phyloP scores from a whole-genome alignment of 441 rosid species.

The Bruguiera hainesii region DNA sequence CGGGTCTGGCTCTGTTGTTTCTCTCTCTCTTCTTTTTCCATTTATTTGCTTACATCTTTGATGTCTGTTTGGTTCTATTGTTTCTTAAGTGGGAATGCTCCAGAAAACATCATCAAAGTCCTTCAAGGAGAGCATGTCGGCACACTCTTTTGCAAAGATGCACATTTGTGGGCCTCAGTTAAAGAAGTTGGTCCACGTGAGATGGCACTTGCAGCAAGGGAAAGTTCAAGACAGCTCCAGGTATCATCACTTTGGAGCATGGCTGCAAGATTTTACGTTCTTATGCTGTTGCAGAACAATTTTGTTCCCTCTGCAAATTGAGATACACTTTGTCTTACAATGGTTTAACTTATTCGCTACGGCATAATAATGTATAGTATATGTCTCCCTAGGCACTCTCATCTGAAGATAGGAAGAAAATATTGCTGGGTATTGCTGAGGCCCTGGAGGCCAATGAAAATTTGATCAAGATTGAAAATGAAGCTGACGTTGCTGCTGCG shows the following conservation, averaged over 20 bases:
- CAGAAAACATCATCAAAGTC: constrained; percentile 54
- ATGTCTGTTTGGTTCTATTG: not conserved
- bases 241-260: constrained; percentile 26
- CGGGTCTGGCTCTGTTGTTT: constrained; percentile 1
- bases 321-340: not conserved
- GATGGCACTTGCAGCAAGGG: constrained; percentile 88
- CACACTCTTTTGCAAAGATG: constrained; percentile 71
- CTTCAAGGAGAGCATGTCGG: constrained; percentile 69
- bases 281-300: not conserved
- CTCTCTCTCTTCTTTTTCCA: constrained; percentile 19
- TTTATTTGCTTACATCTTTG: constrained; percentile 24
- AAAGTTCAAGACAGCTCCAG: constrained; percentile 79
- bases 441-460: constrained; percentile 65
- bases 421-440: constrained; percentile 64
- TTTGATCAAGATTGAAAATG: constrained; percentile 53
- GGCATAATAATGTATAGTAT: constrained; percentile 16
- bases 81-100: constrained; percentile 51
- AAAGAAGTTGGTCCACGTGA: constrained; percentile 53
- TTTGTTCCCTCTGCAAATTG: not conserved
- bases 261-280: not conserved
- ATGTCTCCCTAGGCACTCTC: constrained; percentile 53
- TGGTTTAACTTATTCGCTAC: not conserved
- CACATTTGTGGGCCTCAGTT: constrained; percentile 53
- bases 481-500: constrained; percentile 67
- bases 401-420: constrained; percentile 56